Conservation (phyloP, 1,139 yeast genomes). For the Nakaseomyces delphensis region DNA sequence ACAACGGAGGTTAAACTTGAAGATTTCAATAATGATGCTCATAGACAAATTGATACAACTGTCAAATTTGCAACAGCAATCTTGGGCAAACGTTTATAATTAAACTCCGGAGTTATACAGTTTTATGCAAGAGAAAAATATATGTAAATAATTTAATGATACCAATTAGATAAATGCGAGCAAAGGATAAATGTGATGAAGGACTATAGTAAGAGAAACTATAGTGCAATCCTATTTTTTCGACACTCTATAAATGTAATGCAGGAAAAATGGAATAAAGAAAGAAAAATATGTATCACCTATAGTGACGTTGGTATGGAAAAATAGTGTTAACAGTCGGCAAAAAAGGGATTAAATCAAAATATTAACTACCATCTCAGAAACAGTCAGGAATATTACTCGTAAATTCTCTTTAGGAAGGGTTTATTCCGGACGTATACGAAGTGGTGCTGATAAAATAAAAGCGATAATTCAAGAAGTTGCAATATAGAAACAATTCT, state of each 20-base stretch:
- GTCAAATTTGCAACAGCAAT: conserved; percentile 58
- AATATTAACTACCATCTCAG: too few relatives aligned
- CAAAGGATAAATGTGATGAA: too few relatives aligned
- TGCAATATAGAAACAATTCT: conserved; percentile 15
- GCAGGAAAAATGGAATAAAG: too few relatives aligned
- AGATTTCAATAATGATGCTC: conserved; percentile 54
- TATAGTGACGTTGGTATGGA: too few relatives aligned
- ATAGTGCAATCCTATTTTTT: too few relatives aligned
- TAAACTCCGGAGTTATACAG: not conserved
- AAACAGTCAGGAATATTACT: too few relatives aligned
- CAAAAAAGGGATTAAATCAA: too few relatives aligned
- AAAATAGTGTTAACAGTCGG: too few relatives aligned
- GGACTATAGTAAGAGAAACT: too few relatives aligned
- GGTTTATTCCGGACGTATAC: conserved; percentile 12
- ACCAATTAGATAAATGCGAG: too few relatives aligned
- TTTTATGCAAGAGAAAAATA: not conserved
- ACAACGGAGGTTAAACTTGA: conserved; percentile 44
- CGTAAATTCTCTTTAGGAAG: conserved; percentile 1
- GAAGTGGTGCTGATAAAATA: conserved; percentile 24
- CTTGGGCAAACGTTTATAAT: conserved; percentile 55
- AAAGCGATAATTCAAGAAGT: conserved; percentile 12
- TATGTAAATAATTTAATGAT: conserved; percentile 6
- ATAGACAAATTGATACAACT: conserved; percentile 49
- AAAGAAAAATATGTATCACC: too few relatives aligned
- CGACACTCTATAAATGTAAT: too few relatives aligned